Evolutionary conservation across 345 rosid genomes (phyloP), one percentile per base, ranked within the genome.

Genomic region (Euphorbia peplus): DNA sequence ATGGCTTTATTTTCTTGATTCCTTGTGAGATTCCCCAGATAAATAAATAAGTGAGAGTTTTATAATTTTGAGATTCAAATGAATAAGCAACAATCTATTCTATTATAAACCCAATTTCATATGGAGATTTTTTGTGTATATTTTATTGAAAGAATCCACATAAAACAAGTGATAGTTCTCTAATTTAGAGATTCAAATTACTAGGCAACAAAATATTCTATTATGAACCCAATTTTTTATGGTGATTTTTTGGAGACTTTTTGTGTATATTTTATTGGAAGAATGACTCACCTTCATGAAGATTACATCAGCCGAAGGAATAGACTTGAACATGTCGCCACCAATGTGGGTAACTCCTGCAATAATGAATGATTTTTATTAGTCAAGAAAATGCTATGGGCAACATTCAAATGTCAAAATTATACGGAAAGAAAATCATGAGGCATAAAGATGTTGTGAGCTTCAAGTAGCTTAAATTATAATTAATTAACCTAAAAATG

Each of bases 231-330:
- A 58, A 4, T 29, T 29, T 11, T 29, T 1, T 7, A 57, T 58
- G 42, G 30, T 1, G 8, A 16, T 59, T 30, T 44, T 12, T 15
- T 6, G 50, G 32, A 26, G 30, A 25, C n/a, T 32, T 26, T 56
- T 26, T 58, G 39, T 21, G 28, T 8, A 21, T 28, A 29, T 59
- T 30, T 59, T 32, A 59, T 35, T 59, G 63, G n/a, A 59, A 32
- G 30, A 59, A 14, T n/a, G 21, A 12, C 55, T 18, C 39, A 90
- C 98, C 87, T 85, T 92, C 95, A 90, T 88, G 81, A 93, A 90
- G 53, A 87, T 80, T 19, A 90, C 84, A 74, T 86, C 98, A 62
- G 71, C 90, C 0, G 35, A 37, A 15, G 97, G 96, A 63, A 93
- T 74, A 30, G 72, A 47, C 32, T 70, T 70, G 67, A 75, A 44